phyloP scores from a whole-genome alignment of 371 early-diverging fungal genomes.

The Mortierella sp. region DNA sequence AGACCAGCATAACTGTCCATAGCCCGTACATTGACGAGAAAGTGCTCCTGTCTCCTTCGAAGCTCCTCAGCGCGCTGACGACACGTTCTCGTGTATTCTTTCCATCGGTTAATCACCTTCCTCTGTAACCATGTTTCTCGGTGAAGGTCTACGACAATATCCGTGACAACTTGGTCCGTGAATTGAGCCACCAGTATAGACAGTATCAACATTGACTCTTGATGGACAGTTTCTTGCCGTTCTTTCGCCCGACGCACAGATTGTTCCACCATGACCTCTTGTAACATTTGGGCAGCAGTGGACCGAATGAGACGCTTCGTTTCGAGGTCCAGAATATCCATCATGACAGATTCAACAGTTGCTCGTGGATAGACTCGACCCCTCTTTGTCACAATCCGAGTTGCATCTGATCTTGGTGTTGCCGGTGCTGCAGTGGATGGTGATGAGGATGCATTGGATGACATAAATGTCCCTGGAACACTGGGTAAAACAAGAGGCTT shows the following conservation, averaged over 20 bases:
- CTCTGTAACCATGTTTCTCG: slow-evolving; percentile 20
- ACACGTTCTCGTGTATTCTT: slow-evolving; percentile 15
- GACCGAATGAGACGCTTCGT: slow-evolving; percentile 19
- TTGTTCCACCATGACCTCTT: slow-evolving; percentile 24
- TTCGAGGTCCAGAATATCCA: slow-evolving; percentile 19
- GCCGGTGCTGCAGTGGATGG: slow-evolving; percentile 5
- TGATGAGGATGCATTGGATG: neutral
- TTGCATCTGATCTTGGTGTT: slow-evolving; percentile 34
- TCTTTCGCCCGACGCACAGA: slow-evolving; percentile 24
- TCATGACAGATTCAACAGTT: slow-evolving; percentile 23
- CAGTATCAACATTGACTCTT: slow-evolving; percentile 13
- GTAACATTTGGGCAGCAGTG: slow-evolving; percentile 29
- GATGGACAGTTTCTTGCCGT: slow-evolving; percentile 15
- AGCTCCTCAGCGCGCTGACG: slow-evolving; percentile 36
- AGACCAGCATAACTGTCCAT: slow-evolving; percentile 44
- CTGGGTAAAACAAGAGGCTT: neutral
- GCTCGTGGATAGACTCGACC: slow-evolving; percentile 35
- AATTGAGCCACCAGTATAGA: slow-evolving; percentile 6
- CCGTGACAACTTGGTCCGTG: slow-evolving; percentile 1
- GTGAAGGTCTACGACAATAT: slow-evolving; percentile 21
- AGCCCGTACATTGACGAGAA: slow-evolving; percentile 34
- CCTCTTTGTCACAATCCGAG: slow-evolving; percentile 22
- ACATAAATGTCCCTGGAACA: neutral
- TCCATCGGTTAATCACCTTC: slow-evolving; percentile 26
- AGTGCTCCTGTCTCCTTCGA: slow-evolving; percentile 29